phyloP scores from a whole-genome alignment of 2,329 filamentous ascomycete genomes.

The Stagonosporopsis vannaccii region DNA sequence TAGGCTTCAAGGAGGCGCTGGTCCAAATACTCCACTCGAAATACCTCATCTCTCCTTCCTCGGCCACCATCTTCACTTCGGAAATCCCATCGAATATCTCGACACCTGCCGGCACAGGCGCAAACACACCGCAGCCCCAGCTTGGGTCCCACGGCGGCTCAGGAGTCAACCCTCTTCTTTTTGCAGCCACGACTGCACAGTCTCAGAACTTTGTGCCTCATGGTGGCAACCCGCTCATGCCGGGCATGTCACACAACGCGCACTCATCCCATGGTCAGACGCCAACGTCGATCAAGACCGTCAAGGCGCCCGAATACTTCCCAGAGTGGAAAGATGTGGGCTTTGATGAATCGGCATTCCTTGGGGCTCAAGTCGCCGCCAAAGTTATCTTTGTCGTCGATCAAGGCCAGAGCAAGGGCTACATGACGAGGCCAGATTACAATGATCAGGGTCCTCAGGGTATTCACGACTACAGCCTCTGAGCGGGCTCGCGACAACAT shows the following conservation, averaged over 20 bases:
- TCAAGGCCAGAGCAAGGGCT: slow-evolving; percentile 71
- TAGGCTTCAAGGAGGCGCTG: slow-evolving; percentile 88
- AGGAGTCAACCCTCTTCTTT: slow-evolving; percentile 86
- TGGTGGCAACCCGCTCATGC: slow-evolving; percentile 40
- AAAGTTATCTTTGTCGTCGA: slow-evolving; percentile 76
- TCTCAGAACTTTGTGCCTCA: slow-evolving; percentile 58
- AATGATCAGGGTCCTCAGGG: slow-evolving; percentile 71
- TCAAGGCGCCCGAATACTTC: slow-evolving; percentile 82
- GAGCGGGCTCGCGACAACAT: slow-evolving; percentile 2
- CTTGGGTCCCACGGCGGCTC: slow-evolving; percentile 57
- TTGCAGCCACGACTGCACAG: slow-evolving; percentile 83
- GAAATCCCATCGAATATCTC: slow-evolving; percentile 94
- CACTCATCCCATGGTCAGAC: slow-evolving; percentile 75
- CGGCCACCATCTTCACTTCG: slow-evolving; percentile 95
- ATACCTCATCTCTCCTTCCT: slow-evolving; percentile 89
- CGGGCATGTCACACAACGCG: slow-evolving; percentile 55
- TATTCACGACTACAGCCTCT: slow-evolving; percentile 64
- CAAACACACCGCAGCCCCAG: slow-evolving; percentile 81
- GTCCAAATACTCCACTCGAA: slow-evolving; percentile 79
- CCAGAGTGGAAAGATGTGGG: slow-evolving; percentile 83
- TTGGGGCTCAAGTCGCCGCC: slow-evolving; percentile 86
- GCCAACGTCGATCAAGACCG: slow-evolving; percentile 82
- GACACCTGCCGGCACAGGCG: slow-evolving; percentile 87
- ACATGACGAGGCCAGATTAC: slow-evolving; percentile 72
- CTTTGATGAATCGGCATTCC: slow-evolving; percentile 82